Percentiles rank a stretch among this genome's conserved stretches.
phyloP scores from a whole-genome alignment of 805 yeast genomes.

The Kregervanrija fluxuum region DNA sequence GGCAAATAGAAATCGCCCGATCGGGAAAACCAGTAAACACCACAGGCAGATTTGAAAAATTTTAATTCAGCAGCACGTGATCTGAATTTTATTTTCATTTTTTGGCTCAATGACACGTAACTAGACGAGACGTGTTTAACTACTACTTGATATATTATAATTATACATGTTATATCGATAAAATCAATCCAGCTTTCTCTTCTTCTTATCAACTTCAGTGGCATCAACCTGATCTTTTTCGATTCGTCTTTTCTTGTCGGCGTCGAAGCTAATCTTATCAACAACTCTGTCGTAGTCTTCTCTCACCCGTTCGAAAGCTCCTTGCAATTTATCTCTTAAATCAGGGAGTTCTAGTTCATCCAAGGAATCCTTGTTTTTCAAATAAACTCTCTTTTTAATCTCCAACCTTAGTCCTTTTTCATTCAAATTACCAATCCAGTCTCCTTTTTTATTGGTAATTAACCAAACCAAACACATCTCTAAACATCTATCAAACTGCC shows the following conservation, averaged over 20 bases:
- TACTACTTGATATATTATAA: too few species aligned
- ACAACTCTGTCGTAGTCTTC: conserved; percentile 48
- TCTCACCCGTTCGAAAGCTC: conserved; percentile 61
- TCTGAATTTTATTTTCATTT: too few species aligned
- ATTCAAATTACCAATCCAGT: conserved; percentile 16
- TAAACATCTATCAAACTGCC: conserved; percentile 70
- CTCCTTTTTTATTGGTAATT: conserved; percentile 19
- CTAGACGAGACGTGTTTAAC: too few species aligned
- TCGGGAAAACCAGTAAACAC: conserved; percentile 5
- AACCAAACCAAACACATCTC: conserved; percentile 63
- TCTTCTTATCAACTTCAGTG: neutral
- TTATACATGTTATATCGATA: too few species aligned
- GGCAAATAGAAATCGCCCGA: conserved; percentile 14
- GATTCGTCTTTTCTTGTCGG: too few species aligned
- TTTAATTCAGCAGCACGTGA: too few species aligned
- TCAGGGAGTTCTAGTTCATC: conserved; percentile 55
- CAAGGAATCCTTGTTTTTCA: conserved; percentile 76
- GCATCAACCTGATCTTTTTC: neutral
- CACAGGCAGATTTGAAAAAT: too few species aligned
- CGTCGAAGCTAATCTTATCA: too few species aligned
- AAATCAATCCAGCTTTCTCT: neutral
- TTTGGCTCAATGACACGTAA: too few species aligned
- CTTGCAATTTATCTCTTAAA: conserved; percentile 64
- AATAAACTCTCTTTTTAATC: conserved; percentile 69
- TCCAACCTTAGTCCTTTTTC: conserved; percentile 42